Percentiles rank a stretch among this genome's conserved stretches.
Conservation (phyloP, 805 yeast species). For the Gaillardinia entomophila region DNA sequence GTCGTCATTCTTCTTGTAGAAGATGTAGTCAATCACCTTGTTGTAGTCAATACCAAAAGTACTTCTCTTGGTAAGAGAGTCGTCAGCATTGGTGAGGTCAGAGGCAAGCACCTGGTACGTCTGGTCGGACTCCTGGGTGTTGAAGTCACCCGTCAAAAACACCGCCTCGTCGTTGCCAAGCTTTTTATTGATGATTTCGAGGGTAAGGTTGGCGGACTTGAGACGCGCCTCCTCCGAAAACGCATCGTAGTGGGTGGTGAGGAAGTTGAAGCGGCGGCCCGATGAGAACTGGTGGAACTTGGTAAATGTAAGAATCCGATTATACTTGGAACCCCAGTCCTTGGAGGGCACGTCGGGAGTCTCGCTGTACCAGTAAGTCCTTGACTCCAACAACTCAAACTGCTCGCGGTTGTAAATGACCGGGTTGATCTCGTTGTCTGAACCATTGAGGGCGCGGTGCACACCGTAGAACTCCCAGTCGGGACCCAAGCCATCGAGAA, state of each 20-base stretch:
- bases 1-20: constrained; percentile 1
- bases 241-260: constrained; percentile 50
- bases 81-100: constrained; percentile 24
- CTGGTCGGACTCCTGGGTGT: constrained; percentile 24
- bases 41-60: constrained; percentile 2
- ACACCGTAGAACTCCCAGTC: constrained; percentile 4
- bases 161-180: constrained; percentile 24
- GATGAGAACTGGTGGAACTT: constrained; percentile 14
- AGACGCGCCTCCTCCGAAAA: constrained; percentile 40
- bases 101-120: constrained; percentile 30
- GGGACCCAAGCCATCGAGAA: constrained; percentile 3
- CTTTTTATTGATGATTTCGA: constrained; percentile 6
- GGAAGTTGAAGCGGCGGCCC: constrained; percentile 17
- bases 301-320: constrained; percentile 34
- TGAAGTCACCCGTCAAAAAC: constrained; percentile 53
- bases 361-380: constrained; percentile 5
- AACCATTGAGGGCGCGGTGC: constrained; percentile 2
- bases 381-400: constrained; percentile 1
- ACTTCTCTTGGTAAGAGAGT: not conserved
- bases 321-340: constrained; percentile 27
- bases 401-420: constrained; percentile 1
- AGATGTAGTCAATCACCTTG: constrained; percentile 4
- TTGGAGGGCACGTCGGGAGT: constrained; percentile 4
- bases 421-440: constrained; percentile 3
- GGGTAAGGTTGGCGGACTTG: constrained; percentile 39